Base-by-base conservation (phyloP, 2,329 filamentous ascomycete species). In the Camillea tinctor region DNA sequence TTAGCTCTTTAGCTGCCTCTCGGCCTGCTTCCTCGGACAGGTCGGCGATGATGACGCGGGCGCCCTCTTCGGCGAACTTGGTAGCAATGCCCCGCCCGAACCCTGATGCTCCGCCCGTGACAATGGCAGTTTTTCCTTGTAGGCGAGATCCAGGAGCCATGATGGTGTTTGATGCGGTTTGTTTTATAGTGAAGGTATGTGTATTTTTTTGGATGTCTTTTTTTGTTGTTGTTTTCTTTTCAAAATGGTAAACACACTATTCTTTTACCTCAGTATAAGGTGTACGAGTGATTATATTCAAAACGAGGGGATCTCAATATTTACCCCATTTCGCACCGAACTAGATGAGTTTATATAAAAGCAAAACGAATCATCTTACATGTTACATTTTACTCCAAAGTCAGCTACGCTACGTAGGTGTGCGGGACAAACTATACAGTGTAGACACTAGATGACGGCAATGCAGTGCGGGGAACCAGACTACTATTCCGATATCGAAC, bases 61-160 rank as follows among this genome's bases (percentile, higher is more conserved):
- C 81, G 48, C 87, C 87, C 73, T 89, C 86, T 22, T 79, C 70
- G 5, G 81, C 77, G 71, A 88, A 88, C 57, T 83, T 83, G 57
- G 80, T 75, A 0, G 82, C 82, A 56, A 89, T 88, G 36, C 81
- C 85, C 58, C 81, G 84, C 57, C 87, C 87, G 65, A 90, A 90
- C 1, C 87, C 87, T 11, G 83, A 84, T 2, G 84, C 86, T 7
- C 79, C 86, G 53, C 87, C 84, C 61, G 75, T 80, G 61, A 80
- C 71, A 61, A 81, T 76, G 67, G 76, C 77, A 3, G 77, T 73
- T 58, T 80, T 80, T 54, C 74, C 74, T 56, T 76, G 61, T 7
- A 80, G 73, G 58, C 78, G 74, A 4, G 64, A 63, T 44, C 61
- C 56, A 30, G 65, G 60, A 40, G 60, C 44, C 66, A 66, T 67